Evolutionary conservation across 202 grass and related monocot species (phyloP), one percentile per base, ranked within the genome.

Genomic region (Panicum virgatum): DNA sequence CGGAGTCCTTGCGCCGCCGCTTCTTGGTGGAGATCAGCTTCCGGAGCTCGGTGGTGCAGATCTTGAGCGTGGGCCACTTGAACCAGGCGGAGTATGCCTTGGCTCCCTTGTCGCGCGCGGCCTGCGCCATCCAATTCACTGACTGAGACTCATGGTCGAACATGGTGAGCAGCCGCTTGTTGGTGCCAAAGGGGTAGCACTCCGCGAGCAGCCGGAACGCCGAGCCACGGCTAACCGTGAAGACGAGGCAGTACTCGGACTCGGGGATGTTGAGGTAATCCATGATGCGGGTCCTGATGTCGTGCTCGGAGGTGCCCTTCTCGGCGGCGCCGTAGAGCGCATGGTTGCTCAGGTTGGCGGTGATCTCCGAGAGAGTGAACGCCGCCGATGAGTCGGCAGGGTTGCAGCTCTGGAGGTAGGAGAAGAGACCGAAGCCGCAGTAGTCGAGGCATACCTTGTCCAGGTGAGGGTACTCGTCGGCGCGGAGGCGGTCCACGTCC

Each of bases 91-190:
- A 90, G 69, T 88, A 82, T 34, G 92, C 91, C 85, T 99, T 99
- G 62, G 93, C 96, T 36, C 96, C 96, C 80, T 99, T 96, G 34
- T 99, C 91, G 37, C 84, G 90, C 5, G 96, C 96, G 0, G 89
- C 83, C 80, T 99, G 96, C 6, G 83, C 75, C 89, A 99, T 91
- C 90, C 92, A 99, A 70, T 96, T 99, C 58, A 99, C 92, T 9
- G 96, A 99, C 66, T 99, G 93, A 71, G 92, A 96, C 59, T 99
- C 96, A 38, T 99, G 96, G 90, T 99, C 96, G 62, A 96, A 99
- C 96, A 99, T 99, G 60, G 96, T 90, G 71, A 99, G 84, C 64
- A 99, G 66, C 60, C 84, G 90, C 83, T 90, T 99, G 85, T 98
- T 98, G 62, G 89, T 96, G 29, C 85, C 90, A 79, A 99, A 99